Base-by-base conservation (phyloP, 176 grass and related monocot genomes). In the Urochloa ruziziensis region DNA sequence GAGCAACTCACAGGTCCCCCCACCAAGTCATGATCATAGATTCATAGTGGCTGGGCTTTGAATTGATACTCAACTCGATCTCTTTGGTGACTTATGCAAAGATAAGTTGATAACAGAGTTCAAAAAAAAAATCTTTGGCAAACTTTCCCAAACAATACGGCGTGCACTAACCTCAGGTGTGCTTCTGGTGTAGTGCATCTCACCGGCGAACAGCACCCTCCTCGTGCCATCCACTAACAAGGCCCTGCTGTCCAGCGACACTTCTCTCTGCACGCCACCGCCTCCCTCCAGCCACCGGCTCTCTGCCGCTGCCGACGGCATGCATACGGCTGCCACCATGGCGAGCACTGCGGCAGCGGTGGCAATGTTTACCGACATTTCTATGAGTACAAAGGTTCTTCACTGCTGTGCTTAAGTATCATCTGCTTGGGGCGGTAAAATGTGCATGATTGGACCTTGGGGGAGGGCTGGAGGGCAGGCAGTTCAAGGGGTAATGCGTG, bases 111-210 rank as follows among this genome's bases (percentile, higher is more conserved):
- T 3, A 21, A 29, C 17, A 30, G 7, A 49, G 43, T 48, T 48
- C 1, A 8, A 28, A 18, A 10, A 1, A 39, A 39, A 18, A 29
- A 48, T 32, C 15, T 49, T 10, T 51, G 43, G 16, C 46, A 51
- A 34, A 17, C 4, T 34, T 52, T 28, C 23, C 29, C 16, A 5
- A 44, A n/a, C 23, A 53, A 30, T 10, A n/a, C n/a, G 16, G 54
- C n/a, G 15, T 33, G 60, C 54, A 25, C 1, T 49, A 49, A 94
- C 94, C 88, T 92, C 65, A 32, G 94, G 90, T 24, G 88, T 91
- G 72, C 92, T 97, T 81, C 92, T 91, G n/a, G 90, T 39, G 58
- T 97, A 93, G 79, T 97, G 95, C 34, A 94, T 93, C 69, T 94
- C 93, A 43, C 92, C 92, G 15, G 95, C 94, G 81, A 97, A 97